phyloP scores from a whole-genome alignment of 1,139 yeast species.

The Sugiyamaella japonica region DNA sequence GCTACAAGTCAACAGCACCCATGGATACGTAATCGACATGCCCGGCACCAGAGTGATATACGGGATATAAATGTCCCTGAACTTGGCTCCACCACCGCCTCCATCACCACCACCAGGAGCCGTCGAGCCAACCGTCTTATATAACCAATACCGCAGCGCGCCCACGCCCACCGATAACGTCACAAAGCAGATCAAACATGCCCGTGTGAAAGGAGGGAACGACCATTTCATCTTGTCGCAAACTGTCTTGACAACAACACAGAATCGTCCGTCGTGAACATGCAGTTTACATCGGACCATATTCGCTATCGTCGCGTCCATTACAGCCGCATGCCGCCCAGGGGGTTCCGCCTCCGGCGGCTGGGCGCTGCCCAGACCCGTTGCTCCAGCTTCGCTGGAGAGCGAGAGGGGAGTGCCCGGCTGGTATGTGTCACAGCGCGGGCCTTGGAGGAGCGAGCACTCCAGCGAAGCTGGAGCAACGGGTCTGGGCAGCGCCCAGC shows the following conservation, averaged over 20 bases:
- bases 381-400: no score
- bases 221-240: conserved; percentile 21
- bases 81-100: background rate
- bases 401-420: no score
- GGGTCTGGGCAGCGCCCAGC: no score
- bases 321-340: background rate
- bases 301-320: background rate
- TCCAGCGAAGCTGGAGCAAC: no score
- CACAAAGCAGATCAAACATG: conserved; percentile 37
- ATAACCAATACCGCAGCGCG: conserved; percentile 33
- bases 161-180: conserved; percentile 38
- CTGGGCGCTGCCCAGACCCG: no score
- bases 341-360: no score
- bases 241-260: no score
- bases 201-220: conserved; percentile 47
- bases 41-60: conserved; percentile 70
- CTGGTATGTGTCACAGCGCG: no score
- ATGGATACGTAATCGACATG: conserved; percentile 60
- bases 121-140: conserved; percentile 3
- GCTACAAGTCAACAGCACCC: conserved; percentile 72
- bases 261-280: no score
- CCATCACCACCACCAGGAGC: background rate
- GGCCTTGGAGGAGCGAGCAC: no score
- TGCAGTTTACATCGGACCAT: background rate
- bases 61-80: conserved; percentile 51